A percentile compares a stretch with the other conserved stretches of the same genome.
Conservation (phyloP, 345 rosid species). For the Hevea brasiliensis region DNA sequence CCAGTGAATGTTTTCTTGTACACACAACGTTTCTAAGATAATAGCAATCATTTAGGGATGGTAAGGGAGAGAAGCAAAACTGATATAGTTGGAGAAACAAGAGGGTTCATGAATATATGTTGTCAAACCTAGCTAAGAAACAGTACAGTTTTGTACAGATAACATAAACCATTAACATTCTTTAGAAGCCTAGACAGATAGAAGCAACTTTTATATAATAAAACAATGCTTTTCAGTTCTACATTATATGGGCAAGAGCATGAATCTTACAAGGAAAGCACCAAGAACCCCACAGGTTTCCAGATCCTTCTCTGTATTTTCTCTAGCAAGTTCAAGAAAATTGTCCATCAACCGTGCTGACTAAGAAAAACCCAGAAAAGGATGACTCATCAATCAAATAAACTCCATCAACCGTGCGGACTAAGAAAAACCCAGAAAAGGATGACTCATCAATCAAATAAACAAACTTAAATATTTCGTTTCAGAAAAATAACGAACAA, state of each 20-base stretch:
- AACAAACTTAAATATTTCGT: not conserved
- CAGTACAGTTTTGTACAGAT: not conserved
- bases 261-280: slow-evolving; percentile 69
- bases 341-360: slow-evolving; percentile 73
- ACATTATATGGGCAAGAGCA: slow-evolving; percentile 3
- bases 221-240: slow-evolving; percentile 1
- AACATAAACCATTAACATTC: not conserved
- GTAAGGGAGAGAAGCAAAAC: not conserved
- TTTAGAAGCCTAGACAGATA: not conserved
- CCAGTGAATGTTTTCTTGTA: not conserved
- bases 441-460: not conserved
- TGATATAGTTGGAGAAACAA: not conserved
- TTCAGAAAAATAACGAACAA: not conserved
- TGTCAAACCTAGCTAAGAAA: not conserved
- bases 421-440: slow-evolving; percentile 29
- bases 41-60: not conserved
- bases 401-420: slow-evolving; percentile 63
- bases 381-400: not conserved
- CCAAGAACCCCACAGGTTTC: slow-evolving; percentile 92
- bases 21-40: not conserved
- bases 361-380: slow-evolving; percentile 29
- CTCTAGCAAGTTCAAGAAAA: slow-evolving; percentile 81
- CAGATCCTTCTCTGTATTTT: slow-evolving; percentile 79
- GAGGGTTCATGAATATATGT: not conserved
- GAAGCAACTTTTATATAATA: not conserved